Percentiles rank a stretch among this genome's conserved stretches.
phyloP scores from a whole-genome alignment of 2,329 filamentous ascomycete genomes.

The Bipolaris sorokiniana region DNA sequence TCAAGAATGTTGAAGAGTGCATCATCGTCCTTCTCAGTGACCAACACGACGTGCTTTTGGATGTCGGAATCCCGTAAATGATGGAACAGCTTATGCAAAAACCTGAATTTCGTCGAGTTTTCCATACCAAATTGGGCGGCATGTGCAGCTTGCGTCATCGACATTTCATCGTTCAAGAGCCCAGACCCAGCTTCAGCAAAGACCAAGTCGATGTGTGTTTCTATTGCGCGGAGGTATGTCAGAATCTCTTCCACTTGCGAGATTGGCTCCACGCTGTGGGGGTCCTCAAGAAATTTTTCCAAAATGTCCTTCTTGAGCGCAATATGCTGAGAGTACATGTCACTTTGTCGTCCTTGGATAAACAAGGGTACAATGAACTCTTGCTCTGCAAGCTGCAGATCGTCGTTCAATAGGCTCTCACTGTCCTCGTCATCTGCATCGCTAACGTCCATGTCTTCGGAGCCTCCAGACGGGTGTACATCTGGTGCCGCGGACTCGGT shows the following conservation, averaged over 20 bases:
- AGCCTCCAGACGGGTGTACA: slow-evolving; percentile 2
- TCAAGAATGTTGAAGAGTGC: slow-evolving; percentile 36
- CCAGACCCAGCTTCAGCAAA: slow-evolving; percentile 28
- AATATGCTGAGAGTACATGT: slow-evolving; percentile 31
- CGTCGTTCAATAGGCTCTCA: slow-evolving; percentile 35
- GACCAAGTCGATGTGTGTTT: slow-evolving; percentile 43
- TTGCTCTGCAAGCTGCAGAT: slow-evolving; percentile 34
- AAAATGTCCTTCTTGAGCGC: slow-evolving; percentile 27
- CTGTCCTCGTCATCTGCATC: slow-evolving; percentile 30
- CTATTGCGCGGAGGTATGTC: slow-evolving; percentile 31
- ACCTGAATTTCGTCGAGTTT: slow-evolving; percentile 45
- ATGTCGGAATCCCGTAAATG: slow-evolving; percentile 21
- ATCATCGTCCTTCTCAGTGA: slow-evolving; percentile 31
- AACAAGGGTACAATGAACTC: slow-evolving; percentile 45
- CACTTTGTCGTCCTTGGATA: slow-evolving; percentile 40
- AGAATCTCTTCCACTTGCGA: slow-evolving; percentile 27
- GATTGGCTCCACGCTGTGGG: slow-evolving; percentile 18
- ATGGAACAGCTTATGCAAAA: slow-evolving; percentile 34
- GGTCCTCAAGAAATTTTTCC: slow-evolving; percentile 22
- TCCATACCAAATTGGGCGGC: slow-evolving; percentile 36
- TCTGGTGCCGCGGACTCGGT: background rate
- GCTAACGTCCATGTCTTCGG: slow-evolving; percentile 27
- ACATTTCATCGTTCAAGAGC: slow-evolving; percentile 12
- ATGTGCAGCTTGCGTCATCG: slow-evolving; percentile 26
- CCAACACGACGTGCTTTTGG: slow-evolving; percentile 38